These are phyloP conservation scores for Carex myosuroides DNA, from an alignment of 176 grass and related monocot species.

Conservation along the genomic window DNA sequence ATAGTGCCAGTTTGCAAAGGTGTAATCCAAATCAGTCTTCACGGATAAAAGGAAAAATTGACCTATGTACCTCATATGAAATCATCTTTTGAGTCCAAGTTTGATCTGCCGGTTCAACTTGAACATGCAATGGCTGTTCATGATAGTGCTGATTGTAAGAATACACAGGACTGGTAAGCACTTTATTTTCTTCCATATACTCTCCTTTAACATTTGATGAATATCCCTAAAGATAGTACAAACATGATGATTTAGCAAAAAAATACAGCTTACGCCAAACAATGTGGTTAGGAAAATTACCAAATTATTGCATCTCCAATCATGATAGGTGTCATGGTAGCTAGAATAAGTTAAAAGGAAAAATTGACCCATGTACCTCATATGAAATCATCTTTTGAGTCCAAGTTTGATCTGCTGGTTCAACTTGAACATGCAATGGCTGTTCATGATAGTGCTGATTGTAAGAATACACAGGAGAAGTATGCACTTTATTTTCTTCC, in stretches of 20 bases:
- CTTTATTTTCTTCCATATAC: constrained; percentile 11
- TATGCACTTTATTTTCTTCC: constrained; percentile 27
- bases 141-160: constrained; percentile 46
- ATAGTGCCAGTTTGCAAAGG: not conserved
- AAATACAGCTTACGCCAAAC: not conserved
- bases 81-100: constrained; percentile 48
- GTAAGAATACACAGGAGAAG: constrained; percentile 45
- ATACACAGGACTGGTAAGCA: constrained; percentile 40
- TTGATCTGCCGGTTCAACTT: constrained; percentile 44
- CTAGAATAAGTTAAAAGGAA: not conserved
- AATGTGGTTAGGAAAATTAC: constrained; percentile 23
- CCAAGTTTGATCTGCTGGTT: constrained; percentile 43
- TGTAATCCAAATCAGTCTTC: not conserved
- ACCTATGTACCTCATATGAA: constrained; percentile 49
- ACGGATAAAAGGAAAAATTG: not conserved
- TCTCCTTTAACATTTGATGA: constrained; percentile 16
- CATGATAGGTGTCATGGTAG: constrained; percentile 36
- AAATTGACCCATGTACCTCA: constrained; percentile 36
- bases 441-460: constrained; percentile 46
- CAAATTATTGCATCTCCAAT: constrained; percentile 34
- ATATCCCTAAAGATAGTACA: constrained; percentile 17
- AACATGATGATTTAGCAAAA: not conserved
- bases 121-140: constrained; percentile 52
- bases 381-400: constrained; percentile 52
- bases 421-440: constrained; percentile 46